Base-by-base conservation (phyloP, 495 filamentous ascomycete species). In the Neurospora sp. region DNA sequence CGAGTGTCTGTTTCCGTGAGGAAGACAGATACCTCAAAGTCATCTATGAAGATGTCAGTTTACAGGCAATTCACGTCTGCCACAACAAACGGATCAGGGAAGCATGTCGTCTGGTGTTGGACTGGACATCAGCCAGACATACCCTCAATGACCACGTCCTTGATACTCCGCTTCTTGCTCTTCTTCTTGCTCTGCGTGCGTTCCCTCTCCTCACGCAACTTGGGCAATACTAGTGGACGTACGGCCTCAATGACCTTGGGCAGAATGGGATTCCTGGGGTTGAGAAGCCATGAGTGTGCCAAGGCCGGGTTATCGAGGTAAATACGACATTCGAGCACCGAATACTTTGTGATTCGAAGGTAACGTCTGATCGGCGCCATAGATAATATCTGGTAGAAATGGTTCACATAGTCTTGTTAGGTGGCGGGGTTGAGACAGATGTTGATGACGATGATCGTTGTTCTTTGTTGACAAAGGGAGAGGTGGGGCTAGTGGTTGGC, bases 21-120 rank as follows among this genome's bases (percentile, higher is more conserved):
- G 82, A 98, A 99, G 73, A 98, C 90, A 20, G 93, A 91, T 45
- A 97, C 92, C 78, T 98, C 94, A 77, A 98, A 99, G 69, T 96
- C 94, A 83, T 97, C 96, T 96, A 79, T 71, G 39, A 22, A 69
- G 37, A 61, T 40, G 37, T 70, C 47, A 39, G 59, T 20, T 71
- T 68, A 70, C 44, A 65, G 14, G 14, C 14, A 40, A 35, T 59
- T 1, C 35, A 44, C 45, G 14, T 53, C 20, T 14, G 45, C 5
- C 45, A 53, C 20, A 4, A 14, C 35, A 12, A 7, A 2, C 38
- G 53, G 41, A 53, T 22, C 3, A 27, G 31, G 7, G 70, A 74
- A 20, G 40, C 14, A 31, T 6, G 12, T 45, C 6, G 37, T 20
- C 20, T 42, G 59, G 12, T 39, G 69, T 18, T 9, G 70, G 69